phyloP scores from a whole-genome alignment of 2,329 filamentous ascomycete genomes.

The Penicillium sp. region DNA sequence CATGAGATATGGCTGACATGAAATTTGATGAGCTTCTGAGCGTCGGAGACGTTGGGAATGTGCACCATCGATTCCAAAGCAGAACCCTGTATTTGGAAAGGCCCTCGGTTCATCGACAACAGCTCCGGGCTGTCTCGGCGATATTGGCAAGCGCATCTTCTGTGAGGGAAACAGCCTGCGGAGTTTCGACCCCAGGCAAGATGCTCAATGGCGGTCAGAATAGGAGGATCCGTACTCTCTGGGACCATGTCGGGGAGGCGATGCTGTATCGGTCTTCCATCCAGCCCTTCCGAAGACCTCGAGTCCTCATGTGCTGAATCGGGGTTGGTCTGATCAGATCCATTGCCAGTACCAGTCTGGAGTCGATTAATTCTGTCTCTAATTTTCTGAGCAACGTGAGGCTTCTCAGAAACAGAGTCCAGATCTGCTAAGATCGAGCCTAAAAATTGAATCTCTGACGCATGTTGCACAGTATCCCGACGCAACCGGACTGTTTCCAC shows the following conservation, averaged over 20 bases:
- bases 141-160: conserved; percentile 27
- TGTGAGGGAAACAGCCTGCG: conserved; percentile 33
- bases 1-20: conserved; percentile 22
- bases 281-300: conserved; percentile 1
- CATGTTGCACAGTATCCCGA: conserved; percentile 23
- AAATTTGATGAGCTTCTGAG: conserved; percentile 22
- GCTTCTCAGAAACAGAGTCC: conserved; percentile 9
- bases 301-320: conserved; percentile 2
- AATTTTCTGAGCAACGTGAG: conserved; percentile 10
- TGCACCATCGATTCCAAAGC: conserved; percentile 5
- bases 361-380: conserved; percentile 20
- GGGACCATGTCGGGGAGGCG: conserved; percentile 9
- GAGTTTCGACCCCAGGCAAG: conserved; percentile 38
- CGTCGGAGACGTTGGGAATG: conserved; percentile 11
- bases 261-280: conserved; percentile 2
- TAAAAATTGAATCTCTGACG: conserved; percentile 26
- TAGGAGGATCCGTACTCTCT: conserved; percentile 22
- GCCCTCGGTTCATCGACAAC: conserved; percentile 11
- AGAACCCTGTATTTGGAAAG: conserved; percentile 10
- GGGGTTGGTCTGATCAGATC: conserved; percentile 1
- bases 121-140: conserved; percentile 15
- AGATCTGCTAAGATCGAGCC: conserved; percentile 20
- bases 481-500: conserved; percentile 24
- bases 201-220: conserved; percentile 35
- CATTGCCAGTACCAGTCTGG: conserved; percentile 15